Conservation (phyloP, 164 flowering plant species). For the Magnolia kwangsiensis region DNA sequence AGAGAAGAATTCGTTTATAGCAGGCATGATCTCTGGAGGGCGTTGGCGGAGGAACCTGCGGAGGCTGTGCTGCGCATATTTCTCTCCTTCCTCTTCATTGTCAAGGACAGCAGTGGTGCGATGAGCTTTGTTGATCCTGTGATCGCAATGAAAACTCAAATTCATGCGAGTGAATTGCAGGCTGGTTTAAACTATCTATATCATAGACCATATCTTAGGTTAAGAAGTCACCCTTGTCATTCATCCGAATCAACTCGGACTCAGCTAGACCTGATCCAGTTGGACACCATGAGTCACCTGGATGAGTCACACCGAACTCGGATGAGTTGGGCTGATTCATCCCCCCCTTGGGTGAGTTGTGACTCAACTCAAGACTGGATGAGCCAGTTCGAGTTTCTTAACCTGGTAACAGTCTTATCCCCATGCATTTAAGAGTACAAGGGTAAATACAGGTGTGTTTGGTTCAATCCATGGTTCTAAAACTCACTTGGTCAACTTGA, state of each 20-base stretch:
- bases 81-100: constrained; percentile 79
- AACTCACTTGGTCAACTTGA: too few relatives aligned
- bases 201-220: background rate
- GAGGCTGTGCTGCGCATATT: constrained; percentile 58
- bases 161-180: background rate
- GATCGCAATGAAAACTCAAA: background rate
- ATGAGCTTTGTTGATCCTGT: constrained; percentile 56
- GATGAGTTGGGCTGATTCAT: too few relatives aligned
- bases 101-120: constrained; percentile 53
- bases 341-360: too few relatives aligned
- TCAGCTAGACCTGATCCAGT: background rate
- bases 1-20: constrained; percentile 66
- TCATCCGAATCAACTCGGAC: background rate
- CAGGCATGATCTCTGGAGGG: constrained; percentile 73
- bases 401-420: too few relatives aligned
- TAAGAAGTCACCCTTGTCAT: background rate
- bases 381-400: too few relatives aligned
- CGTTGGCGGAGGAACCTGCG: constrained; percentile 75
- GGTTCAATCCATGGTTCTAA: too few relatives aligned
- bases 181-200: background rate
- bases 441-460: too few relatives aligned
- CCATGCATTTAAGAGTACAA: too few relatives aligned
- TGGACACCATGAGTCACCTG: too few relatives aligned
- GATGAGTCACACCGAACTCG: too few relatives aligned
- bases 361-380: too few relatives aligned